Base-by-base conservation (phyloP, 768 basidiomycete species). In the Kwoniella europaea region DNA sequence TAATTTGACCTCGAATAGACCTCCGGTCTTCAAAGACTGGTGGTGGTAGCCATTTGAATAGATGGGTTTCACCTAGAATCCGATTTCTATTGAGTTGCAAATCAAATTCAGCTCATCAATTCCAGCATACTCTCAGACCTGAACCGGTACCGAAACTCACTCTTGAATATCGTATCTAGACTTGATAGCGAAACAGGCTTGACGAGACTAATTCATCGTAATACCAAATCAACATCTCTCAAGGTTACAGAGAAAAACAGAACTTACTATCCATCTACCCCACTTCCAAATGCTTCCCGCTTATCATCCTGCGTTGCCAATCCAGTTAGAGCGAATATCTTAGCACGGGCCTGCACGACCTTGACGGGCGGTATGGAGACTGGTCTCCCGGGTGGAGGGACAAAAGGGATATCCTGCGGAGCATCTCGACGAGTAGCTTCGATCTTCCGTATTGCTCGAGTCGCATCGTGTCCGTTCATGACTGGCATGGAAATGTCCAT, bases 101-200 rank as follows among this genome's bases (percentile, higher is more conserved):
- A 9, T 20, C 29, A 64, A 22, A 22, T 7, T 35, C 35, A 35
- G 35, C 35, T 35, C 35, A 35, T 6, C 6, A 7, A 35, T 6
- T 35, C 35, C 35, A 35, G 7, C 5, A 35, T 35, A 35, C 6
- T 7, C 7, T 9, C 35, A 7, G 4, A 22, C 20, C 12, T n/a
- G 15, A 65, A 12, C 4, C 24, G n/a, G 54, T 18, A 53, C 18
- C 10, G 7, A 24, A 13, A 69, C 77, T 72, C 69, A 78, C 77
- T 81, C 67, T 83, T 81, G 76, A 83, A 79, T 22, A 83, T 76
- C 4, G 75, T 53, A 68, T 94, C 91, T 20, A 98, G 84, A 16
- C 90, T 93, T 79, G 91, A 93, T 85, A 98, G 92, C n/a, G 92
- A 92, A 20, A 98, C 93, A 12, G 95, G 95, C 83, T 98, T 98